Evolutionary conservation across 208 protist species (phyloP).

Genomic region (Crithidia thermophila): DNA sequence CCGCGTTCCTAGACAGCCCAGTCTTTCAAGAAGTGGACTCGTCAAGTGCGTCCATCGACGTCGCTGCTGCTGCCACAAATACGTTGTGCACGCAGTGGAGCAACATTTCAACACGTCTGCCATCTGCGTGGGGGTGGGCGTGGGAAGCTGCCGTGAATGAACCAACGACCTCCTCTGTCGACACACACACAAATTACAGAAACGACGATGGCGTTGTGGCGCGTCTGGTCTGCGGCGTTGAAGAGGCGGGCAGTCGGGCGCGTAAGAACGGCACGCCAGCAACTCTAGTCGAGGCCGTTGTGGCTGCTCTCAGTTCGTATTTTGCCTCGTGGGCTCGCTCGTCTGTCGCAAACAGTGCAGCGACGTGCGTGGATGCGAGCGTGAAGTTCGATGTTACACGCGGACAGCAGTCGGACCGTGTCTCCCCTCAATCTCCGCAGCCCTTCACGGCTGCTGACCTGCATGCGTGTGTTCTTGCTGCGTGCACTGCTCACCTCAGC

Average conservation of each 20-base stretch:
- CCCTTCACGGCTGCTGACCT: background rate
- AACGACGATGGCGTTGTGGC: background rate
- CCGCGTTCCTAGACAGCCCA: too few species aligned
- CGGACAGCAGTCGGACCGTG: too few species aligned
- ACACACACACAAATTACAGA: background rate
- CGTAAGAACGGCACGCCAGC: too few species aligned
- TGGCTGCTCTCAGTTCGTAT: background rate
- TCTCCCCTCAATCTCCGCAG: too few species aligned
- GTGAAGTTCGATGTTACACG: background rate
- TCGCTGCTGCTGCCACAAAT: too few species aligned
- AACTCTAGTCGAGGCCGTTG: background rate
- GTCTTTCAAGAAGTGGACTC: too few species aligned
- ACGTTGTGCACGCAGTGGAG: conserved; percentile 8
- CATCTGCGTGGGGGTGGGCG: conserved; percentile 9
- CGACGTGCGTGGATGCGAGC: background rate
- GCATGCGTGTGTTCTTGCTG: background rate
- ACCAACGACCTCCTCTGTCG: background rate
- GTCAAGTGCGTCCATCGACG: too few species aligned
- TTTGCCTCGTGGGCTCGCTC: background rate
- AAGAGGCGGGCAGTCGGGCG: background rate
- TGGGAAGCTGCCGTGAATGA: conserved; percentile 4
- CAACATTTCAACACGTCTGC: background rate
- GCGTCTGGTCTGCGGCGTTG: background rate
- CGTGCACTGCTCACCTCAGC: background rate
- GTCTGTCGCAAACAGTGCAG: background rate